Conservation (phyloP, 1,284 basidiomycete species). For the Xerocomus nothofagi region DNA sequence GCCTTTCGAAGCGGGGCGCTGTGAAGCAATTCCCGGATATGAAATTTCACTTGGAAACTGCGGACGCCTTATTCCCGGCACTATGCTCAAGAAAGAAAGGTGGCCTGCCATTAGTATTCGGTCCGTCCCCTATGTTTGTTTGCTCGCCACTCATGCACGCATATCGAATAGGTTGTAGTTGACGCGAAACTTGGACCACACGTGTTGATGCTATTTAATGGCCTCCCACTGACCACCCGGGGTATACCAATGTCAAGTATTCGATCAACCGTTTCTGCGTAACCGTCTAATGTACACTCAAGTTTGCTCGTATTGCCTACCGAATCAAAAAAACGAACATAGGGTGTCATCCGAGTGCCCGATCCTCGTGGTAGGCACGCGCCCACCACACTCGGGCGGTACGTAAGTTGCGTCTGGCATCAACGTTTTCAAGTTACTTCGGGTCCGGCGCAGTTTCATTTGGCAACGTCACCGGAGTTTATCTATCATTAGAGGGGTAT, state of each 20-base stretch:
- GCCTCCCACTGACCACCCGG: not conserved
- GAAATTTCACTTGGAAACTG: slow-evolving; percentile 5
- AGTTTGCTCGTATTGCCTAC: not conserved
- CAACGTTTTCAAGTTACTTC: slow-evolving; percentile 18
- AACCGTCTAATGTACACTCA: not conserved
- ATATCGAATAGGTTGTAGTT: not conserved
- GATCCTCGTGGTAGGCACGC: slow-evolving; percentile 22
- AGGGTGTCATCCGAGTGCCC: not conserved
- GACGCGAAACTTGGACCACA: not conserved
- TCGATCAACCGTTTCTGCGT: not conserved
- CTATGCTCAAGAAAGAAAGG: not conserved
- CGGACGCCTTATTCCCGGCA: slow-evolving; percentile 4
- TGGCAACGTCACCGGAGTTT: slow-evolving; percentile 1
- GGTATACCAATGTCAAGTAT: not conserved
- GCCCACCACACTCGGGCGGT: slow-evolving; percentile 10
- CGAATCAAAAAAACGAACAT: not conserved
- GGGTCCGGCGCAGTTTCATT: slow-evolving; percentile 27
- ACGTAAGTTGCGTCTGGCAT: slow-evolving; percentile 10
- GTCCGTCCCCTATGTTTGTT: not conserved
- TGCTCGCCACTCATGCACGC: not conserved
- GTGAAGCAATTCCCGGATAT: slow-evolving; percentile 19
- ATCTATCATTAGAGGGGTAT: not conserved
- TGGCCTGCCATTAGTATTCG: no score
- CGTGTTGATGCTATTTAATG: not conserved
- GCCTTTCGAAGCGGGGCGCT: slow-evolving; percentile 13